A percentile compares a stretch with the other conserved stretches of the same genome.
Evolutionary conservation across 2,329 filamentous ascomycete species (phyloP).

Genomic region (Cryphonectria radicalis): DNA sequence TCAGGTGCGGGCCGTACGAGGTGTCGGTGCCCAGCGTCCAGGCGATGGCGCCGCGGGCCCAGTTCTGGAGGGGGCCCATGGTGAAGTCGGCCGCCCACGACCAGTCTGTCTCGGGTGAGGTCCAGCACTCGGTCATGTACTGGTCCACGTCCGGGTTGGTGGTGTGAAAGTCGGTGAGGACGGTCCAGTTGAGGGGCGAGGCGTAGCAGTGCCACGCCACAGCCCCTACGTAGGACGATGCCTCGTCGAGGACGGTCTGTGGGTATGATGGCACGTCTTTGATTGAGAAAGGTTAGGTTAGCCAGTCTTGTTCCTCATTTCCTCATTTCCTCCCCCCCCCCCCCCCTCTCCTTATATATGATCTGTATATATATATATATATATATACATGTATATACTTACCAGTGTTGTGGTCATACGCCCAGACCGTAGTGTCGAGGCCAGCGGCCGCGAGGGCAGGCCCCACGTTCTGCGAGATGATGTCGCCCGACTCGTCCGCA

Average conservation of each 20-base stretch:
- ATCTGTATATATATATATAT: too few relatives aligned
- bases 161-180: slow-evolving; percentile 46
- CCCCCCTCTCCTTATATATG: too few relatives aligned
- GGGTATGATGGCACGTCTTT: slow-evolving; percentile 42
- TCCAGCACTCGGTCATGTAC: slow-evolving; percentile 56
- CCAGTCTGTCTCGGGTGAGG: slow-evolving; percentile 42
- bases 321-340: too few relatives aligned
- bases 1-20: slow-evolving; percentile 48
- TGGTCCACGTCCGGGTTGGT: slow-evolving; percentile 45
- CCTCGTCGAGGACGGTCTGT: slow-evolving; percentile 43
- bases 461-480: slow-evolving; percentile 45
- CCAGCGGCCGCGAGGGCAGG: slow-evolving; percentile 45
- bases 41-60: slow-evolving; percentile 48
- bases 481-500: slow-evolving; percentile 42
- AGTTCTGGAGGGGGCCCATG: slow-evolving; percentile 54
- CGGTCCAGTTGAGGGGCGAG: slow-evolving; percentile 41
- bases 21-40: slow-evolving; percentile 51
- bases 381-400: slow-evolving; percentile 4
- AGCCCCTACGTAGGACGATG: slow-evolving; percentile 38
- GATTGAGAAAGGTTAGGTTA: background rate
- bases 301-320: background rate
- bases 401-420: slow-evolving; percentile 46
- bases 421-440: slow-evolving; percentile 51
- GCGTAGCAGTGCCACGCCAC: slow-evolving; percentile 50
- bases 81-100: slow-evolving; percentile 48